Evolutionary conservation across 768 basidiomycete species (phyloP), one percentile per base, ranked within the genome.

Genomic region (Pleurotus platypus): DNA sequence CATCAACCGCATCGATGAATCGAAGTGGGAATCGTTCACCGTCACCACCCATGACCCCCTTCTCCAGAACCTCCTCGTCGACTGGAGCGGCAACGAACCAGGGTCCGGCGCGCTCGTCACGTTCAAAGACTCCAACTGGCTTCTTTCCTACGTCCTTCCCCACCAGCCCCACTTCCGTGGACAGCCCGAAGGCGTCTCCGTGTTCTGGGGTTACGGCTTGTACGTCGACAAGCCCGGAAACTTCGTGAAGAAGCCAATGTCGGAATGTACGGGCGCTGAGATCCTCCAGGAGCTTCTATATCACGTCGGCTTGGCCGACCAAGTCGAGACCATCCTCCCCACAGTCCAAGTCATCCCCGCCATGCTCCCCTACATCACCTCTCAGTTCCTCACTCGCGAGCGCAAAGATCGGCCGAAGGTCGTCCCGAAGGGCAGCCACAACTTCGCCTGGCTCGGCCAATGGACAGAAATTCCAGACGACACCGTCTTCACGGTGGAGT

Each of bases 381-480:
- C 49, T 15, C 49, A 51, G 20, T 51, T 51, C 49, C 49, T 51
- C 0, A 51, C 49, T 8, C 49, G 49, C 30, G 16, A 27, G 16
- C 15, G 8, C 13, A 51, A 27, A n/a, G 49, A 51, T 15, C 35
- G 49, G 8, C 49, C 49, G 3, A 37, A 22, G 35, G 49, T 51
- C 37, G 49, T 51, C 3, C 49, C 49, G 2, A 37, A 51, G 27
- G 24, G 30, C 13, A 51, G 49, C n/a, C 49, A 51, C 18, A 51
- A 51, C 49, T 39, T 51, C 16, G 49, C 49, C 16, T 51, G 49
- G 49, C 37, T 51, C 12, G 49, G 49, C 16, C 49, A 51, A 16
- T 51, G 49, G 49, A 51, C 49, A 7, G 49, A 51, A 16, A 51
- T 51, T n/a, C 49, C 49, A 16, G 49, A 51, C 30, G 49, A 51